Conservation (phyloP, 108 stramenopile genomes). For the Pseudonitzschia delicatissima region DNA sequence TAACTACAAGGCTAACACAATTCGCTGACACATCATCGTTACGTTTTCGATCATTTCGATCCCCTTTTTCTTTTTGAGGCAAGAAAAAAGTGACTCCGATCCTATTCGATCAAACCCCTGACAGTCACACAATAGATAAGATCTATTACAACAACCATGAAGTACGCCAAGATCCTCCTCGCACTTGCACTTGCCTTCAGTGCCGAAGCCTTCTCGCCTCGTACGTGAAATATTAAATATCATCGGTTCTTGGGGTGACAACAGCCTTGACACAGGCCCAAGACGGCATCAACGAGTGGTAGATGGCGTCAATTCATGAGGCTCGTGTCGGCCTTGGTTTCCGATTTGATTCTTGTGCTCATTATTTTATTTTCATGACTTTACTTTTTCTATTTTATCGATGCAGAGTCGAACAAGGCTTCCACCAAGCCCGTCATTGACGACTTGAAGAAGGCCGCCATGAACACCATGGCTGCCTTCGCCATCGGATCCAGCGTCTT, state of each 20-base stretch:
- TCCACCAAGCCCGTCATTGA: slow-evolving; percentile 17
- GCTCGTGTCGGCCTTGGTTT: background rate
- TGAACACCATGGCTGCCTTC: slow-evolving; percentile 34
- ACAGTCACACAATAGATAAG: too few species aligned
- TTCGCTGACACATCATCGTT: too few species aligned
- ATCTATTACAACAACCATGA: slow-evolving; percentile 21
- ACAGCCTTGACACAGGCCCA: too few species aligned
- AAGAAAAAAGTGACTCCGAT: too few species aligned
- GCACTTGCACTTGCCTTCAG: slow-evolving; percentile 18
- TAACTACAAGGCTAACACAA: too few species aligned
- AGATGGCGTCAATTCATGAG: too few species aligned
- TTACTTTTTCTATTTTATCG: background rate
- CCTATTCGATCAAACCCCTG: too few species aligned
- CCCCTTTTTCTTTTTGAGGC: too few species aligned
- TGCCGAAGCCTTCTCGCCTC: slow-evolving; percentile 39
- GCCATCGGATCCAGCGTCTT: slow-evolving; percentile 42
- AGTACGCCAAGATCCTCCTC: slow-evolving; percentile 22
- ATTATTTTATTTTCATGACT: background rate
- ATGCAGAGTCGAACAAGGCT: slow-evolving; percentile 29
- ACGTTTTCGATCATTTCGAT: too few species aligned
- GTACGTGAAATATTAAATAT: slow-evolving; percentile 20
- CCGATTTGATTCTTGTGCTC: background rate
- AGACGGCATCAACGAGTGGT: too few species aligned
- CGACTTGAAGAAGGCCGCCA: slow-evolving; percentile 46
- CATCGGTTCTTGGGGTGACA: too few species aligned